Conservation (phyloP, 139 green algal genomes). For the Diplosphaera chodatii region DNA sequence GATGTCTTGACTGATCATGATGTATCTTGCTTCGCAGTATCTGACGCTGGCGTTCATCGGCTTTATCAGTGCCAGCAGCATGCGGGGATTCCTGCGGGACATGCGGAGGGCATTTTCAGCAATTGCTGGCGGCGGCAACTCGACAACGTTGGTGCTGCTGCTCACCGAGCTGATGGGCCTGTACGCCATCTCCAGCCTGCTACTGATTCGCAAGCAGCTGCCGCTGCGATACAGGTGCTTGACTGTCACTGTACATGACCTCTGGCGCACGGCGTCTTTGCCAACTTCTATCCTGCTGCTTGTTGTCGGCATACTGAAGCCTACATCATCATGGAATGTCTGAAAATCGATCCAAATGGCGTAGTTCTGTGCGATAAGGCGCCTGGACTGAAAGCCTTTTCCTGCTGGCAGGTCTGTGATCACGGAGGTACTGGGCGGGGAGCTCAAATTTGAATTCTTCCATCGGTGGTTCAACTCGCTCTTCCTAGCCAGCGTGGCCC, state of each 20-base stretch:
- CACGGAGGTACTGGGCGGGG: conserved; percentile 59
- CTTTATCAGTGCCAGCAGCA: conserved; percentile 71
- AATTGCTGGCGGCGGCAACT: conserved; percentile 32
- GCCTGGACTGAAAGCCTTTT: neutral
- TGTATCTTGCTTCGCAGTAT: conserved; percentile 63
- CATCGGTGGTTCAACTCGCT: conserved; percentile 66
- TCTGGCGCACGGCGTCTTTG: too few relatives aligned
- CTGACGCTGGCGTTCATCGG: conserved; percentile 81
- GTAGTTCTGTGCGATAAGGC: conserved; percentile 66
- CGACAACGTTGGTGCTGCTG: conserved; percentile 58
- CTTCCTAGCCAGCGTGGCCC: conserved; percentile 41
- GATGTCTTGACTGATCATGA: too few relatives aligned
- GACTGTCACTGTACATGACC: too few relatives aligned
- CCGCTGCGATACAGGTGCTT: conserved; percentile 50
- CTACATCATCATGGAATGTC: too few relatives aligned
- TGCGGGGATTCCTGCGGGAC: conserved; percentile 78
- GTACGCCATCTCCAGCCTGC: conserved; percentile 73
- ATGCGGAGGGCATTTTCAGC: conserved; percentile 59
- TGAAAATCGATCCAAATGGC: too few relatives aligned
- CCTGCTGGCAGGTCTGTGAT: conserved; percentile 28
- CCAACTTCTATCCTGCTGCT: too few relatives aligned
- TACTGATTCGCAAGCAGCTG: conserved; percentile 79
- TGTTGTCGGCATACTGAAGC: too few relatives aligned
- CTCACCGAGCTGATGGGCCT: conserved; percentile 72
- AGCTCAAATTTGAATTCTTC: conserved; percentile 83